Base-by-base conservation (phyloP, 2,329 filamentous ascomycete species). In the Verruconis gallopava region DNA sequence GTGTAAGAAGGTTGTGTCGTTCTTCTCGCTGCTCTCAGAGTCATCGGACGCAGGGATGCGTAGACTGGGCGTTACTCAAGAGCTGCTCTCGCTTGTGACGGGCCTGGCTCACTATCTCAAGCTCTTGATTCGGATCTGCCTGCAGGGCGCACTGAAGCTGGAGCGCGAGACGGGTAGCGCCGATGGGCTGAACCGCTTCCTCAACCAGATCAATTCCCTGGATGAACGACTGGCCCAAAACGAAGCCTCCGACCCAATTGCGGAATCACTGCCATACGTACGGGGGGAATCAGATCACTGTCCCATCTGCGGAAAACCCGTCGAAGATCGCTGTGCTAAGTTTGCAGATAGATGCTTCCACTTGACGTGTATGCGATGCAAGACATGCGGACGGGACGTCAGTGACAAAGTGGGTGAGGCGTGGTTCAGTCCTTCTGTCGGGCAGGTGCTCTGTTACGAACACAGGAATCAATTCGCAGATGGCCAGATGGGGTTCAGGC, bases 1-100 rank as follows among this genome's bases (percentile, higher is more conserved):
- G n/a, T 98, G 91, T 69, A 98, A 98, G 64, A 98, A 98, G 63
- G 93, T 98, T 42, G 91, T 98, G 4, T 85, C 89, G 19, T 98
- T 98, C 68, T 98, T 98, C 60, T 86, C 86, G 11, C 68, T 98
- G 14, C 71, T 98, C 5, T 93, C 89, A 4, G 94, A 94, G 60
- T 91, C 88, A 1, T 89, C 96, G 57, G 88, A 95, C 55, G 85
- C 79, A 5, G 84, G 81, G n/a, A 78, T 84, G 28, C 75, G 85
- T 44, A 91, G 95, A 57, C 75, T 96, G 33, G 91, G 91, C 34
- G 91, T 98, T 21, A 98, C 91, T 5, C 91, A 98, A 59, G 91
- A 98, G 59, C 72, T 98, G n/a, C 66, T 98, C n/a, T 93, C 89
- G 4, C 72, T 98, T 5, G 91, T 98, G 41, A 98, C 91, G 30